Base-by-base conservation (phyloP, 441 rosid species). In the Dalechampia spathulata region DNA sequence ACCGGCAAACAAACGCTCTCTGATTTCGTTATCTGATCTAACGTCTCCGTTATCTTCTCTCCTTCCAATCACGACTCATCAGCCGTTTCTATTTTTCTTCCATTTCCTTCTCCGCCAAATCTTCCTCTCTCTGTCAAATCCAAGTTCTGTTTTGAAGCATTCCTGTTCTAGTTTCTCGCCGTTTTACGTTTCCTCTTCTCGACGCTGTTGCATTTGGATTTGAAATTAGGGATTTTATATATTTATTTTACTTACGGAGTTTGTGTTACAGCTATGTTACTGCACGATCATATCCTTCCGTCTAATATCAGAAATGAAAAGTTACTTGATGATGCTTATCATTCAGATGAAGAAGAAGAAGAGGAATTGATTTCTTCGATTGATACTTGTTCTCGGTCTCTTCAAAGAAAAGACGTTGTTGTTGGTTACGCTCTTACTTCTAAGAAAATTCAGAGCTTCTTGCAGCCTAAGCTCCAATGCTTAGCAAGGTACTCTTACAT, bases 361-460 rank as follows among this genome's bases (percentile, higher is more conserved):
- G 38, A 28, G 34, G 44, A 21, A 32, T 23, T 44, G 21, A 10
- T 53, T 4, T 52, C 65, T 2, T 14, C 65, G 13, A 17, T 53
- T 48, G 23, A 43, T 49, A 21, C 45, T 38, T 13, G 23, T 41
- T 20, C 49, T 43, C 57, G 37, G 23, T 73, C 59, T 54, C 59
- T 63, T 23, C 79, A 66, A 58, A 67, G 64, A 52, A 64, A 58
- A 50, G 17, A 56, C n/a, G 78, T 78, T 37, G 82, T 85, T 40
- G 94, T 86, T 52, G 94, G 94, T 68, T 86, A 86, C 56, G 94
- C 94, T 13, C 94, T 86, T 50, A 86, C 94, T 39, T 83, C 94
- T 38, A 86, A 86, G 79, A 86, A 86, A 68, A 73, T 69, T 48
- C 79, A 81, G 82, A 86, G 94, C 77, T 86, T 86, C 49, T 73